Evolutionary conservation across 805 yeast genomes (phyloP).

Genomic region (Hanseniaspora lachancei): DNA sequence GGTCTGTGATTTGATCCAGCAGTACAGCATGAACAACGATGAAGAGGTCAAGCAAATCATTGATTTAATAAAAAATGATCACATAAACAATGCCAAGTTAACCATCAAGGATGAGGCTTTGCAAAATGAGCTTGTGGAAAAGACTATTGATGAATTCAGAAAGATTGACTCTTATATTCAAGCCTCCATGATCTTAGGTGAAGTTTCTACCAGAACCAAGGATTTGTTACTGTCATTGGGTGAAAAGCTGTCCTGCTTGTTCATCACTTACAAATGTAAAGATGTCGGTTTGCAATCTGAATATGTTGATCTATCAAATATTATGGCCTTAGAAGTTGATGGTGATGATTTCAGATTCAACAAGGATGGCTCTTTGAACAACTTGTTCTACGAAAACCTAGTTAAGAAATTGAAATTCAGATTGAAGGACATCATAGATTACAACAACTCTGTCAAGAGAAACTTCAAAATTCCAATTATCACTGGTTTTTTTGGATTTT

Average conservation of each 20-base stretch:
- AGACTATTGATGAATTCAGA: constrained; percentile 52
- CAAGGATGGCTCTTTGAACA: constrained; percentile 45
- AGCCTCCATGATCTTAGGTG: constrained; percentile 87
- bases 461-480: constrained; percentile 62
- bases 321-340: constrained; percentile 36
- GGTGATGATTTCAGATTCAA: constrained; percentile 18
- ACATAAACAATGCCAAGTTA: constrained; percentile 53
- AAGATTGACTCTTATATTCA: constrained; percentile 56
- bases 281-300: constrained; percentile 68
- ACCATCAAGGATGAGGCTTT: constrained; percentile 37
- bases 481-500: constrained; percentile 88
- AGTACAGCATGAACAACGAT: constrained; percentile 34
- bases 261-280: constrained; percentile 72
- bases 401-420: constrained; percentile 40
- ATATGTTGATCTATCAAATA: constrained; percentile 64
- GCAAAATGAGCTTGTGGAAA: constrained; percentile 40
- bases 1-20: constrained; percentile 68
- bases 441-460: constrained; percentile 19
- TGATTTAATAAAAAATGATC: constrained; percentile 64
- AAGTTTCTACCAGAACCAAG: constrained; percentile 73
- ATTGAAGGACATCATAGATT: constrained; percentile 31
- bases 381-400: constrained; percentile 45
- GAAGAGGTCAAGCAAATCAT: constrained; percentile 31
- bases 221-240: constrained; percentile 89
- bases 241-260: constrained; percentile 81